Percentiles rank a stretch among this genome's conserved stretches.
These are phyloP conservation scores for Thraustotheca clavata DNA, from an alignment of 352 stramenopile genomes.

Conservation along the genomic window DNA sequence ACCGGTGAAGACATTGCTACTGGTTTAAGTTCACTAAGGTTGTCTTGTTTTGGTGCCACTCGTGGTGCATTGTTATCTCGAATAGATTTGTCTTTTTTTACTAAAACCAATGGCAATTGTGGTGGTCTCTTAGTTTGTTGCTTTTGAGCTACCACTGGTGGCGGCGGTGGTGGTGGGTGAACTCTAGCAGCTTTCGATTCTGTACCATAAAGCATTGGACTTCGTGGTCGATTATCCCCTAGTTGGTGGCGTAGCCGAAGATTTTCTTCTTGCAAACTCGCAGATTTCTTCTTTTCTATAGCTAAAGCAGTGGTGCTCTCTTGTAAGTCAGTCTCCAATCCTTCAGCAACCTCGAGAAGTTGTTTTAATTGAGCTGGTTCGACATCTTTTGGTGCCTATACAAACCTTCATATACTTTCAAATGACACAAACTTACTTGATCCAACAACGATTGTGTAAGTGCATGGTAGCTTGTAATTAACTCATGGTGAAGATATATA, in stretches of 20 bases:
- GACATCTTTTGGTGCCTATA: too few relatives aligned
- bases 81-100: background rate
- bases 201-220: background rate
- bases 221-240: conserved; percentile 18
- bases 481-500: conserved; percentile 8
- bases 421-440: background rate
- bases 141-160: background rate
- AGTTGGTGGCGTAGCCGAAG: conserved; percentile 32
- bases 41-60: background rate
- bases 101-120: background rate
- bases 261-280: conserved; percentile 42
- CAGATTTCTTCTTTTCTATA: conserved; percentile 37
- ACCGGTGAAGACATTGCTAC: background rate
- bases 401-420: background rate
- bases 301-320: conserved; percentile 33
- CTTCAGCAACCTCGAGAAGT: conserved; percentile 54
- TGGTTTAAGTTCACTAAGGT: background rate
- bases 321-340: conserved; percentile 51
- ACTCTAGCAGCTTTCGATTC: background rate
- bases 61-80: background rate
- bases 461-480: conserved; percentile 1
- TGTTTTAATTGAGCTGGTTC: conserved; percentile 28
- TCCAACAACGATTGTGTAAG: background rate
- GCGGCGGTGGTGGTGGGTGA: conserved; percentile 10
- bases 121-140: background rate